Evolutionary conservation across 371 early-diverging fungal species (phyloP), one percentile per base, ranked within the genome.

Genomic region (Haplosporangium sp.): DNA sequence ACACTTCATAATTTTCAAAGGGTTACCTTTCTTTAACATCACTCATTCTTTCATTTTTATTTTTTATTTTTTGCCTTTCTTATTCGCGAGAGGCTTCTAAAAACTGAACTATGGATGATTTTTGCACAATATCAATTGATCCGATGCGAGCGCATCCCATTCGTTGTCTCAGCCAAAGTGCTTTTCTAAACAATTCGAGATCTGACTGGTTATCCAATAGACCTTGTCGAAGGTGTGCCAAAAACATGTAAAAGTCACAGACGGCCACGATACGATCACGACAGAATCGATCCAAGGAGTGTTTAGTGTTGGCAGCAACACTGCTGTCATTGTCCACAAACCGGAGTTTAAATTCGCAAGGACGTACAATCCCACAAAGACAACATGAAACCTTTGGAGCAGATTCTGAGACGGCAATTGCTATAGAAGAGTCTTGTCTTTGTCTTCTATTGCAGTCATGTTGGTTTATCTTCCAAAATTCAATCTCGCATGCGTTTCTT

Each of bases 191-290:
- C 34, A 97, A 72, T 42, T 96, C 96, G 68, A 87, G 87, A 15
- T 88, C 83, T 3, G 85, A 84, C 60, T 94, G 91, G 58, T 91
- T 90, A 44, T 90, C 87, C 83, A 93, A 93, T 13, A 94, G 84
- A 0, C 98, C 97, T 77, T 94, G 93, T 44, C 94, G 89, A n/a
- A 97, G 86, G 71, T 96, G 94, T 13, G 94, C 88, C 63, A 97
- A 88, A 83, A 97, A 94, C 39, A 92, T 92, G 84, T 94, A 97
- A 72, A 97, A 97, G 72, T 97, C 98, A 73, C 95, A 94, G 0
- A 93, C 96, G 3, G 97, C 94, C 8, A 96, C 95, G 11, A 97
- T 71, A 3, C 96, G 86, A 78, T 96, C 96, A 15, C 96, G 92
- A 77, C 98, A 97, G 67, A 88, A 88, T 15, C 87, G 84, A 74